Base-by-base conservation (phyloP, 164 flowering plant genomes). In the Berberis thunbergii region DNA sequence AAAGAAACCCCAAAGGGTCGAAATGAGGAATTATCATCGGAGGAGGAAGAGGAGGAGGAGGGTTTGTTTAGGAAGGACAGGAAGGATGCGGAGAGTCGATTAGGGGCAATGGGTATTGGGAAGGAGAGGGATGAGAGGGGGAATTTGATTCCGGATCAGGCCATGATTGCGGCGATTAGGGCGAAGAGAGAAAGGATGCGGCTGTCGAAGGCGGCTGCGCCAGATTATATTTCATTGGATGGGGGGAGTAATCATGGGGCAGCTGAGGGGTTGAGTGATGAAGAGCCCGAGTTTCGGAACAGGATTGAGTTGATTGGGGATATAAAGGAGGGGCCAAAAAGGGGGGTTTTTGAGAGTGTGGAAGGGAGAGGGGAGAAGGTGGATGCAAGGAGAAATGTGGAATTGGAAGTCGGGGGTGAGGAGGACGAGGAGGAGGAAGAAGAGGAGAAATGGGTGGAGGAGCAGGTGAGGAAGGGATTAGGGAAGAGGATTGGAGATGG, bases 381-480 rank as follows among this genome's bases (percentile, higher is more conserved):
- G 13, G 81, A 41, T 39, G 64, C 56, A 52, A 65, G 49, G 56
- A 73, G 69, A 48, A 75, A 57, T 64, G 72, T 46, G 13, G 80
- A 64, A 50, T 74, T 71, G 44, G 75, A 40, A 44, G 68, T 45
- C 43, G 85, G 74, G 6, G 90, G 81, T 54, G 86, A 80, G 55
- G 85, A 74, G 5, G 89, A 81, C 54, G 87, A 83, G 41, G 86
- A 88, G 43, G 96, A 86, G 49, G 96, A 88, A 63, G 99, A 87
- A 76, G 96, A 89, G 57, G 86, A 81, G 74, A 81, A 75, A 49
- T 95, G 99, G 99, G 99, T 91, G 64, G 97, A 95, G 50, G 99
- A 95, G 78, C 97, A 95, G 74, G 78, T 84, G 43, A 81, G 93
- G 72, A 95, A 95, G 73, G 99, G 86, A 2, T 67, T 94, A 58